Conservation (phyloP, 2,329 filamentous ascomycete species). For the Chalara sp. region DNA sequence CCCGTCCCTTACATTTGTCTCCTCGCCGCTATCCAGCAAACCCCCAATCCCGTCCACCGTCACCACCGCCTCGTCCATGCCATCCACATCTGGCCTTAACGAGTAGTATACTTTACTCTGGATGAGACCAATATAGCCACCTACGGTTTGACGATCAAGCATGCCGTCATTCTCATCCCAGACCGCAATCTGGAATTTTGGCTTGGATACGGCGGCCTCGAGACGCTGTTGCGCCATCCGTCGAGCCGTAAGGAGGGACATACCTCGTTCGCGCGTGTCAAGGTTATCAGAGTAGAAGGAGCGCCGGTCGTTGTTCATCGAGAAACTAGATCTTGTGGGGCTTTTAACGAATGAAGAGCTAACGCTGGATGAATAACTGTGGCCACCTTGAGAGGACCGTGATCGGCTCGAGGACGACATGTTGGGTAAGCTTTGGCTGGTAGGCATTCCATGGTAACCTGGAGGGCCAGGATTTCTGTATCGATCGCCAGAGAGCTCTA, state of each 20-base stretch:
- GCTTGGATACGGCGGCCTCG: constrained; percentile 46
- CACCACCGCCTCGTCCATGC: constrained; percentile 48
- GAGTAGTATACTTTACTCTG: constrained; percentile 54
- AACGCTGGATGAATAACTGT: constrained; percentile 1
- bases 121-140: constrained; percentile 54
- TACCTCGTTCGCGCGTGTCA: constrained; percentile 15
- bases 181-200: constrained; percentile 54
- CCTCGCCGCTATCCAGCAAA: constrained; percentile 40
- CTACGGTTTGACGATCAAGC: constrained; percentile 48
- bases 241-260: constrained; percentile 44
- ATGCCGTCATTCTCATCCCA: constrained; percentile 36
- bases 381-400: constrained; percentile 8
- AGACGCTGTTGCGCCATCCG: constrained; percentile 60
- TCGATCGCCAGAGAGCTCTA: constrained; percentile 21
- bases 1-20: constrained; percentile 28
- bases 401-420: constrained; percentile 10
- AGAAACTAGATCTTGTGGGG: constrained; percentile 15
- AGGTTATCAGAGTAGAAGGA: not conserved
- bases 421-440: constrained; percentile 10
- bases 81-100: constrained; percentile 44
- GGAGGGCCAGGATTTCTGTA: constrained; percentile 16
- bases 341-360: constrained; percentile 11
- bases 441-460: constrained; percentile 17
- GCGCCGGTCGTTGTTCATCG: constrained; percentile 5
- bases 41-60: constrained; percentile 47